These are phyloP conservation scores for Suhomyces yuchorum DNA, from an alignment of 1,139 yeast species.

Conservation along the genomic window DNA sequence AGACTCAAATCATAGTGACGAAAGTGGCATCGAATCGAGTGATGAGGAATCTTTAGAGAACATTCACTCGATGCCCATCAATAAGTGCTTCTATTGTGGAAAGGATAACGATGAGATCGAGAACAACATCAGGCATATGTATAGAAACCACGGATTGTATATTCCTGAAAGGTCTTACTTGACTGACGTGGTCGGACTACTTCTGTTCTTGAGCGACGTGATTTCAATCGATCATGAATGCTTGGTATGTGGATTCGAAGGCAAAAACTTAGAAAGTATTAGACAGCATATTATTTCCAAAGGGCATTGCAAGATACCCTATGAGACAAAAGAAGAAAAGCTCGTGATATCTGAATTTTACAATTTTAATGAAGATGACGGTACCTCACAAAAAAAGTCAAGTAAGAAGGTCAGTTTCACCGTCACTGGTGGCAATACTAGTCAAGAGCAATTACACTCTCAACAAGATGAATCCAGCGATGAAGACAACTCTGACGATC, in stretches of 20 bases:
- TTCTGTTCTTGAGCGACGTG: constrained; percentile 46
- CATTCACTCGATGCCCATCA: constrained; percentile 32
- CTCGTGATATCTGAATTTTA: constrained; percentile 44
- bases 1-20: constrained; percentile 18
- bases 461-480: constrained; percentile 24
- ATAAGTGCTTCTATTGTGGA: constrained; percentile 47
- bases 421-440: constrained; percentile 2
- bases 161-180: constrained; percentile 51
- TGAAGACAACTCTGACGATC: constrained; percentile 20
- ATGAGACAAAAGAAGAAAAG: constrained; percentile 50
- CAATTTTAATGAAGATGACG: constrained; percentile 34
- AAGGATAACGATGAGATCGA: constrained; percentile 41
- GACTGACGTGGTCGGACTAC: constrained; percentile 45
- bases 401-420: constrained; percentile 23
- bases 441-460: constrained; percentile 15
- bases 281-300: constrained; percentile 54
- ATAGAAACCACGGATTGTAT: constrained; percentile 49
- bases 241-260: constrained; percentile 55
- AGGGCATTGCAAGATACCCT: constrained; percentile 59
- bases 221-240: constrained; percentile 51
- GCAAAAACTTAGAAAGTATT: constrained; percentile 50
- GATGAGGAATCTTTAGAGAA: constrained; percentile 27
- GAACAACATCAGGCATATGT: constrained; percentile 51
- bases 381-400: constrained; percentile 15
- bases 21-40: constrained; percentile 9